Conservation (phyloP, 108 stramenopile genomes). For the Nitzschia putrida region DNA sequence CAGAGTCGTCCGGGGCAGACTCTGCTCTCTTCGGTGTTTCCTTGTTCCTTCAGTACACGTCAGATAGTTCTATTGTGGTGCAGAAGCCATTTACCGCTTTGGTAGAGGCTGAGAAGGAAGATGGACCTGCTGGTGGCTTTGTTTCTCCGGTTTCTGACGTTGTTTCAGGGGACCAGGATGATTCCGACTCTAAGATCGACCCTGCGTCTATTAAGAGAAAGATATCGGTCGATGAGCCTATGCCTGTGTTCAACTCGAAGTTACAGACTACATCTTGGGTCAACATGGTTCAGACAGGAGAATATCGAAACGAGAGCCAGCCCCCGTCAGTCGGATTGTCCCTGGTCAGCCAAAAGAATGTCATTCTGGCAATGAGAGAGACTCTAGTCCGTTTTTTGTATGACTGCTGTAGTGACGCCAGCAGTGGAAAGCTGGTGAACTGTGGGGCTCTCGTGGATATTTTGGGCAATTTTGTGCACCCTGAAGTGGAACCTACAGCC, state of each 20-base stretch:
- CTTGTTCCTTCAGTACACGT: conserved; percentile 49
- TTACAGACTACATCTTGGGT: conserved; percentile 49
- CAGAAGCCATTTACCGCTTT: neutral
- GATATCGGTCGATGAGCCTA: conserved; percentile 41
- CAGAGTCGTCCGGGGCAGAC: conserved; percentile 44
- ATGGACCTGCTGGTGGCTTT: conserved; percentile 13
- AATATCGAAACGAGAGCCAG: conserved; percentile 18
- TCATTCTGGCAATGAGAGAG: conserved; percentile 65
- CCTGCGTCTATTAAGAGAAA: conserved; percentile 19
- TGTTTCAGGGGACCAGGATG: conserved; percentile 18
- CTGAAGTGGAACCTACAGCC: conserved; percentile 50
- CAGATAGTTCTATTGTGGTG: neutral
- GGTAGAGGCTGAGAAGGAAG: neutral
- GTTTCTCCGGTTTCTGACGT: conserved; percentile 42
- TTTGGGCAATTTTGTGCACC: conserved; percentile 56
- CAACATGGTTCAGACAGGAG: conserved; percentile 27
- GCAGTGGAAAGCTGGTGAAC: conserved; percentile 13
- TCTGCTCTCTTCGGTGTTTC: conserved; percentile 75
- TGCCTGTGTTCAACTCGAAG: conserved; percentile 53
- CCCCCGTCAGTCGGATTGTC: conserved; percentile 60
- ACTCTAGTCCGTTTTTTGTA: conserved; percentile 60
- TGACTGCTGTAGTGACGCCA: conserved; percentile 22
- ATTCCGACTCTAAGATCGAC: neutral
- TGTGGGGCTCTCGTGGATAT: conserved; percentile 67
- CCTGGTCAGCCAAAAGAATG: conserved; percentile 66